Conservation (phyloP, 2,329 filamentous ascomycete genomes). For the Simplicillium aogashimaense region DNA sequence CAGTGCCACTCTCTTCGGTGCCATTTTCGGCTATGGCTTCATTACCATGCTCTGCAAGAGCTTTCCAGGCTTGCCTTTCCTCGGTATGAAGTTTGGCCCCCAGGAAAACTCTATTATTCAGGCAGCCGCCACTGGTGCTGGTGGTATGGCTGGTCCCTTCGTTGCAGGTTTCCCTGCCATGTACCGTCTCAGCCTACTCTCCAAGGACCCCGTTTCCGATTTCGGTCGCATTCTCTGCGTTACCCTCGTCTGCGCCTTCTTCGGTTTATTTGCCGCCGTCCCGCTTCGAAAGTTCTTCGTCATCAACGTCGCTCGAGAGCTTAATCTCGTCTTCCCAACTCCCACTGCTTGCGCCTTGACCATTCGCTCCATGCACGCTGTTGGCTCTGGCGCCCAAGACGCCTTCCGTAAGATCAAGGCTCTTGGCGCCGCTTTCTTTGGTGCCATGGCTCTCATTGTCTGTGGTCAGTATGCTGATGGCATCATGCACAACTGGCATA, state of each 20-base stretch:
- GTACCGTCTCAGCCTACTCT: conserved; percentile 43
- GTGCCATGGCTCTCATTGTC: conserved; percentile 41
- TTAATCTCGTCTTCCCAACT: conserved; percentile 49
- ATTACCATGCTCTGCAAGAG: conserved; percentile 42
- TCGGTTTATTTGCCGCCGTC: conserved; percentile 53
- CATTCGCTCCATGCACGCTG: conserved; percentile 52
- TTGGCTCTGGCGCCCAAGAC: conserved; percentile 36
- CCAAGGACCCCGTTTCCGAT: conserved; percentile 38
- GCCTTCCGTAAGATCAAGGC: conserved; percentile 48
- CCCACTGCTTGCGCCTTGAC: conserved; percentile 50
- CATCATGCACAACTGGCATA: conserved; percentile 49
- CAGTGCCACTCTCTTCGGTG: conserved; percentile 36
- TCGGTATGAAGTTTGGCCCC: conserved; percentile 46
- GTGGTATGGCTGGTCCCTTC: conserved; percentile 46
- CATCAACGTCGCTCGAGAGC: conserved; percentile 51
- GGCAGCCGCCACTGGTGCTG: conserved; percentile 47
- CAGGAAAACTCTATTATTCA: conserved; percentile 55
- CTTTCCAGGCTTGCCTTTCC: conserved; percentile 35
- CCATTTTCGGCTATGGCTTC: conserved; percentile 50
- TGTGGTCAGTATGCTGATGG: conserved; percentile 48
- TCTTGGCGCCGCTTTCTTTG: conserved; percentile 38
- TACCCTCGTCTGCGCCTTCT: conserved; percentile 52
- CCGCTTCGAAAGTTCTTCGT: conserved; percentile 59
- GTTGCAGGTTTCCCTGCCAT: conserved; percentile 50
- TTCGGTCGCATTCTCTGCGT: conserved; percentile 49